phyloP scores from a whole-genome alignment of 208 protist genomes.

The Crithidia mellificae region DNA sequence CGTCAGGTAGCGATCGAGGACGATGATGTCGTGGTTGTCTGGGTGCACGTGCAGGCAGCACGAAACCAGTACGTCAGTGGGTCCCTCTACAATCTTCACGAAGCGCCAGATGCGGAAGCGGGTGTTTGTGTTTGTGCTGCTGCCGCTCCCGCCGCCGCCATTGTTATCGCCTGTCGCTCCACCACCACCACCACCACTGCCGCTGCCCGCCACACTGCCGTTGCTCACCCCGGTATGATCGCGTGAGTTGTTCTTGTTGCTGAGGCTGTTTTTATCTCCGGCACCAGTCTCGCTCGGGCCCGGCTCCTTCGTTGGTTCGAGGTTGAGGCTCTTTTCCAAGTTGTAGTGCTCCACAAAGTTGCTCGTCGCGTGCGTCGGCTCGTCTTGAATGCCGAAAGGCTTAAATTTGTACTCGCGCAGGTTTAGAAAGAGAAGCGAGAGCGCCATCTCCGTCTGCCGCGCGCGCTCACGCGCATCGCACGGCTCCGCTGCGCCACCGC shows the following conservation, averaged over 20 bases:
- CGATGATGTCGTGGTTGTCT: conserved; percentile 31
- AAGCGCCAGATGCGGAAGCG: conserved; percentile 59
- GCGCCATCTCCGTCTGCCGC: conserved; percentile 39
- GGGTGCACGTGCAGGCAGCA: conserved; percentile 54
- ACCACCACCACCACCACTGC: not conserved
- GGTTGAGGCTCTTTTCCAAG: conserved; percentile 45
- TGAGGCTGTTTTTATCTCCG: not conserved
- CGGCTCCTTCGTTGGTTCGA: conserved; percentile 13
- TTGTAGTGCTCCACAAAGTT: conserved; percentile 89
- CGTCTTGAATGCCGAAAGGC: conserved; percentile 70
- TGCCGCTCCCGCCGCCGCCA: not conserved
- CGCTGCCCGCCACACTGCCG: not conserved
- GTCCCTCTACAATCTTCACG: conserved; percentile 78
- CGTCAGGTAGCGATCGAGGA: conserved; percentile 69
- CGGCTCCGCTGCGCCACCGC: no score
- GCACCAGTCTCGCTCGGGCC: not conserved
- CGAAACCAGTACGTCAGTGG: conserved; percentile 87
- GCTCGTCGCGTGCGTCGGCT: conserved; percentile 52
- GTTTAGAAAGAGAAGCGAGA: conserved; percentile 67
- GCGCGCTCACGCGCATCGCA: not conserved
- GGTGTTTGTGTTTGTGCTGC: no score
- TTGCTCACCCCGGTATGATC: no score
- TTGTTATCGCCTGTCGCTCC: no score
- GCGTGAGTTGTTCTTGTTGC: no score
- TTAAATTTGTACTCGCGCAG: conserved; percentile 89